Percentiles rank a stretch among this genome's conserved stretches.
phyloP scores from a whole-genome alignment of 257 asterid genomes.

The Eustoma russellianum region DNA sequence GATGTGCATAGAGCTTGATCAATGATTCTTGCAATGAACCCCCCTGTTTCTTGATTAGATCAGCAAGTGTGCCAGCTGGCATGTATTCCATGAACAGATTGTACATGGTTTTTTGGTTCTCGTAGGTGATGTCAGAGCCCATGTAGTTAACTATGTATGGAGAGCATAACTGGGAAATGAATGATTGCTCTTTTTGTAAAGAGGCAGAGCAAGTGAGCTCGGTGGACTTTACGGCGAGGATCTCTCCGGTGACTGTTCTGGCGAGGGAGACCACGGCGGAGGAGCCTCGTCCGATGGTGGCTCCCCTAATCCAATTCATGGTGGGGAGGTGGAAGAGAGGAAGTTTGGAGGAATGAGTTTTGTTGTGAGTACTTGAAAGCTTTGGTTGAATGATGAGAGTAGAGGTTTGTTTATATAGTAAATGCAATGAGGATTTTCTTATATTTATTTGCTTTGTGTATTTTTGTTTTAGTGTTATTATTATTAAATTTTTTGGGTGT shows the following conservation, averaged over 20 bases:
- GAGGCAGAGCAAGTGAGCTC: slow-evolving; percentile 30
- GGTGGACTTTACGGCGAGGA: slow-evolving; percentile 65
- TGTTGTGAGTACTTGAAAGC: background rate
- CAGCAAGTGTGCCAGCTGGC: slow-evolving; percentile 65
- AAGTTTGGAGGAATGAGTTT: background rate
- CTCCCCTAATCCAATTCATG: slow-evolving; percentile 83
- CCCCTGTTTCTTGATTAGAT: slow-evolving; percentile 39
- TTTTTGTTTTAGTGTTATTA: background rate
- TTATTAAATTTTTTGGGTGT: background rate
- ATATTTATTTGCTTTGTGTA: slow-evolving; percentile 22
- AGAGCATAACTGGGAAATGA: slow-evolving; percentile 54
- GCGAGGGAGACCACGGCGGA: slow-evolving; percentile 65
- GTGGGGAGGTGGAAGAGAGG: slow-evolving; percentile 4
- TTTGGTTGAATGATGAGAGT: background rate
- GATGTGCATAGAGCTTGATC: slow-evolving; percentile 29
- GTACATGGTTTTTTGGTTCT: slow-evolving; percentile 13
- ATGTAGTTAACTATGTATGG: slow-evolving; percentile 46
- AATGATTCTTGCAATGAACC: slow-evolving; percentile 31
- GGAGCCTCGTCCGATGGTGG: slow-evolving; percentile 66
- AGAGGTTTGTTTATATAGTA: slow-evolving; percentile 17
- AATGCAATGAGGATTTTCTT: slow-evolving; percentile 13
- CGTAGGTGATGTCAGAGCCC: slow-evolving; percentile 41
- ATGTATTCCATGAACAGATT: slow-evolving; percentile 70
- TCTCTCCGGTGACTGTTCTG: slow-evolving; percentile 34
- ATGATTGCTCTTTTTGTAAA: slow-evolving; percentile 37